Base-by-base conservation (phyloP, 2,329 filamentous ascomycete species). In the Diaporthe vexans region DNA sequence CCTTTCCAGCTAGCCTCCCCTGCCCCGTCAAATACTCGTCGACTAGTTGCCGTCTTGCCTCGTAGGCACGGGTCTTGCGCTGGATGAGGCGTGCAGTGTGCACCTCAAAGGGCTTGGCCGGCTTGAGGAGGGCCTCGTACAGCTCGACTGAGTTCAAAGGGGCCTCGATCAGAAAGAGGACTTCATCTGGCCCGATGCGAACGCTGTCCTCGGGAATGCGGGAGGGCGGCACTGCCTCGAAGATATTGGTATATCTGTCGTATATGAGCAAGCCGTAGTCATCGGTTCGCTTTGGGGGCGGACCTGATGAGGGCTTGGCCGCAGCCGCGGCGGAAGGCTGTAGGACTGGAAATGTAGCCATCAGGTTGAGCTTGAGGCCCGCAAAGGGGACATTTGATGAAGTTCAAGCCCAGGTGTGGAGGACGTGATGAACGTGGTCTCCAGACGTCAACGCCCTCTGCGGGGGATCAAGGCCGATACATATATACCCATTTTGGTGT, bases 261-360 rank as follows among this genome's bases (percentile, higher is more conserved):
- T 73, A 73, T 43, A 73, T 73, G 51, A 73, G 71, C 37, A 73
- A 52, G 29, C 71, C 71, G 24, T 52, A 68, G 71, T 67, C 59
- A 24, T 73, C 61, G 11, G 35, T 19, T 13, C 46, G 43, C 71
- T 72, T 67, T 6, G 71, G n/a, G 33, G 57, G 37, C 10, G 57
- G 11, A 6, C 40, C 57, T 15, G 70, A 52, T 11, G 24, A 40
- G 46, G 35, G 35, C 46, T 65, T 67, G 35, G 71, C 57, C 71
- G 48, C 26, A 11, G 71, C 56, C 4, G 56, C 46, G 71, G 71
- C 48, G 29, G 71, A 35, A n/a, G 15, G 48, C 21, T 68, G 63
- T 21, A 68, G 63, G 63, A 54, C 63, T 24, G 63, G 63, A 10
- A 68, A 54, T 8, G 63, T 40, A 68, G 63, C 63, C 63, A 68